Percentiles rank a stretch among this genome's conserved stretches.
These are phyloP conservation scores for Pyracantha coccinea DNA, from an alignment of 331 rosid genomes.

Conservation along the genomic window DNA sequence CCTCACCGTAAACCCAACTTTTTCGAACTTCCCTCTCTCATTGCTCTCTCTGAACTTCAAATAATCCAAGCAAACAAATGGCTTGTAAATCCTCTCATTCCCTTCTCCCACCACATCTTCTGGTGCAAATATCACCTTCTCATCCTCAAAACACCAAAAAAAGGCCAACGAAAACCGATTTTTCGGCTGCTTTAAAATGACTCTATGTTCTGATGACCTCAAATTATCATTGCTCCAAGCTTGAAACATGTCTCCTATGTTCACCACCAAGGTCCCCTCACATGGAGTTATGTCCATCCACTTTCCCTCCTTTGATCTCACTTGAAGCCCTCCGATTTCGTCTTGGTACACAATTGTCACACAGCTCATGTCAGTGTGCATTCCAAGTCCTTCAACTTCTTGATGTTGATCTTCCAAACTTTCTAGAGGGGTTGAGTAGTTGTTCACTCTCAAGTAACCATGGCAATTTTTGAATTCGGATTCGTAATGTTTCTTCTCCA, in stretches of 20 bases:
- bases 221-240: constrained; percentile 90
- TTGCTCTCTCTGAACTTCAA: constrained; percentile 81
- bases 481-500: constrained; percentile 41
- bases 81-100: constrained; percentile 37
- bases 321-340: constrained; percentile 84
- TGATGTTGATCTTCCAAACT: constrained; percentile 11
- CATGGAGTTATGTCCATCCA: constrained; percentile 80
- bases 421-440: constrained; percentile 61
- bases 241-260: constrained; percentile 87
- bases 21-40: constrained; percentile 82
- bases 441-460: constrained; percentile 86
- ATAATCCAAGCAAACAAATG: constrained; percentile 68
- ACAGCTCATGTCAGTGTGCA: constrained; percentile 97
- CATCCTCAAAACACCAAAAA: constrained; percentile 93
- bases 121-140: constrained; percentile 61
- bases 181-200: constrained; percentile 47
- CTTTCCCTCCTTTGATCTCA: constrained; percentile 63
- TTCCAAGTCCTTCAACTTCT: constrained; percentile 78
- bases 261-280: constrained; percentile 74
- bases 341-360: constrained; percentile 76
- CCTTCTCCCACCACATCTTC: constrained; percentile 67
- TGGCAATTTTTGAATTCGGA: constrained; percentile 70
- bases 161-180: constrained; percentile 78
- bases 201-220: constrained; percentile 91
- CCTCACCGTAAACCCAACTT: constrained; percentile 79